A percentile compares a stretch with the other conserved stretches of the same genome.
Conservation (phyloP, 1,284 basidiomycete genomes). For the Fistulinella cinereoalba region DNA sequence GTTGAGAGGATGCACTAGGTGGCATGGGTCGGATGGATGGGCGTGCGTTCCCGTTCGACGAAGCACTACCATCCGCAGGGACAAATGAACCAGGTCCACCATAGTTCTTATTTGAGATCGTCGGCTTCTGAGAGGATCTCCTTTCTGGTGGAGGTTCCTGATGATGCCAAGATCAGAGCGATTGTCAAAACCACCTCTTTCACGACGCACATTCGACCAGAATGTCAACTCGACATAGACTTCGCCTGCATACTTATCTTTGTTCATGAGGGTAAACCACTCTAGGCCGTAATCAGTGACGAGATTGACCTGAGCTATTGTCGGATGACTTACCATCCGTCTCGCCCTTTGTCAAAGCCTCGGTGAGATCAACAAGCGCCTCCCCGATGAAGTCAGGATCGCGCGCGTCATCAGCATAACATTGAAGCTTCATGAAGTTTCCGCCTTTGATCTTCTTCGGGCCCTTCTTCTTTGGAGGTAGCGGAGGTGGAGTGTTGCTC, state of each 20-base stretch:
- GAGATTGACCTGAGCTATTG: conserved; percentile 1
- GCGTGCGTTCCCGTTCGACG: conserved; percentile 23
- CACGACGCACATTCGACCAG: conserved; percentile 84
- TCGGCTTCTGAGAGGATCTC: conserved; percentile 51
- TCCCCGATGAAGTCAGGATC: conserved; percentile 98
- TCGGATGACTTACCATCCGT: conserved; percentile 76
- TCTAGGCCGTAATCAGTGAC: conserved; percentile 49
- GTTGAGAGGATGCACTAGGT: conserved; percentile 40
- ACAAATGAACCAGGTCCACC: conserved; percentile 74
- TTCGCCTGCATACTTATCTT: conserved; percentile 91
- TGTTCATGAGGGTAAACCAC: conserved; percentile 89
- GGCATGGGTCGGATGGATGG: conserved; percentile 37
- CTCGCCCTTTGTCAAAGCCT: conserved; percentile 92
- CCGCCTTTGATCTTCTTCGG: conserved; percentile 67
- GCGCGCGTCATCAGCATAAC: conserved; percentile 92
- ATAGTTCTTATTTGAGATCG: conserved; percentile 58
- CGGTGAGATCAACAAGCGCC: conserved; percentile 80
- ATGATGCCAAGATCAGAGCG: conserved; percentile 11
- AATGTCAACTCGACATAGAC: conserved; percentile 94
- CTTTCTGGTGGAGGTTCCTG: conserved; percentile 75
- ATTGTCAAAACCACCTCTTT: neutral
- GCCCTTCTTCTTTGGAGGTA: conserved; percentile 55
- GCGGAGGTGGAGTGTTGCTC: conserved; percentile 57
- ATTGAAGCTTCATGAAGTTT: conserved; percentile 77
- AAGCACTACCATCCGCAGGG: conserved; percentile 46